Evolutionary conservation across 1,284 basidiomycete species (phyloP).

Genomic region (Afroboletus lepidellus): DNA sequence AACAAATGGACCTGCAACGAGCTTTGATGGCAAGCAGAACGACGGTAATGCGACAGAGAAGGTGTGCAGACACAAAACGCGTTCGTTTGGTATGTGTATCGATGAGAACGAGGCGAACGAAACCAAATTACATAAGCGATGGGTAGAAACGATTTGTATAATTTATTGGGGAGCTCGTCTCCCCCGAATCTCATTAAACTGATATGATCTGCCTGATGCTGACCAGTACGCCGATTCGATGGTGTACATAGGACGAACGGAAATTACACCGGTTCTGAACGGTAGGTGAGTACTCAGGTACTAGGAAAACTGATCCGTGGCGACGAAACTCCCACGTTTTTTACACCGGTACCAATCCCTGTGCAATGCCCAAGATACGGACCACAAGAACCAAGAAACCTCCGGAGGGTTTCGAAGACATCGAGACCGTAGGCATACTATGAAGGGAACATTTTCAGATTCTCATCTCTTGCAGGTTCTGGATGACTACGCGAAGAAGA

Average conservation of each 20-base stretch:
- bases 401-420: constrained; percentile 97
- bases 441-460: background rate
- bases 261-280: too few species aligned
- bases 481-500: constrained; percentile 94
- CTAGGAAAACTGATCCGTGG: too few species aligned
- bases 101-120: constrained; percentile 13
- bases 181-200: too few species aligned
- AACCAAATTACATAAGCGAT: constrained; percentile 26
- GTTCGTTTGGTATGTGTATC: constrained; percentile 14
- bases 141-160: too few species aligned
- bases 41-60: background rate
- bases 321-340: constrained; percentile 21
- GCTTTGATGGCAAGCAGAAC: background rate
- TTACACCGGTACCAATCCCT: constrained; percentile 23
- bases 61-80: constrained; percentile 2
- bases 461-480: constrained; percentile 59
- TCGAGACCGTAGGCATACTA: constrained; percentile 62
- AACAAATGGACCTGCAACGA: constrained; percentile 12
- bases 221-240: too few species aligned
- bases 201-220: too few species aligned
- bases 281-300: too few species aligned
- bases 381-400: constrained; percentile 94
- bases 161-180: too few species aligned
- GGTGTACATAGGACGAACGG: too few species aligned
- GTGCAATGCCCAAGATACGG: constrained; percentile 98